Evolutionary conservation across 1,284 basidiomycete species (phyloP).

Genomic region (Marasmius oreades): DNA sequence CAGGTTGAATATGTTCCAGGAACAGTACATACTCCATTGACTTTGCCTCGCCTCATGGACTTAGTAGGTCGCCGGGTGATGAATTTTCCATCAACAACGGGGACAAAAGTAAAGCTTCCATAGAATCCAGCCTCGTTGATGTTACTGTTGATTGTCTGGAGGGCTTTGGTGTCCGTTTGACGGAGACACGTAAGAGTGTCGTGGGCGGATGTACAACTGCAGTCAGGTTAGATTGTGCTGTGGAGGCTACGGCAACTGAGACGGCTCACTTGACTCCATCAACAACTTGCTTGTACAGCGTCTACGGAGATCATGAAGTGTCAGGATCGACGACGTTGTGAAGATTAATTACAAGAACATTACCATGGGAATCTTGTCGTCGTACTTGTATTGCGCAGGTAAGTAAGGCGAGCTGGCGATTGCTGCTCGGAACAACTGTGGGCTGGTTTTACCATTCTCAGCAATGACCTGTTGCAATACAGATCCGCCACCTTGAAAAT

Average conservation of each 20-base stretch:
- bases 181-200: slow-evolving; percentile 24
- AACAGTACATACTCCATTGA: slow-evolving; percentile 23
- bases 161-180: slow-evolving; percentile 13
- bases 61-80: slow-evolving; percentile 29
- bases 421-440: slow-evolving; percentile 39
- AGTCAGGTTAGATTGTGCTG: neutral
- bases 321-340: too few relatives aligned
- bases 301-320: slow-evolving; percentile 9
- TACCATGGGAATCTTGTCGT: slow-evolving; percentile 42
- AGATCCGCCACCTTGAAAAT: slow-evolving; percentile 16
- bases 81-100: slow-evolving; percentile 33
- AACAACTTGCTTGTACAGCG: slow-evolving; percentile 22
- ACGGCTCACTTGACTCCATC: slow-evolving; percentile 16
- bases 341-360: neutral
- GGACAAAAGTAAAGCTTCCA: slow-evolving; percentile 27
- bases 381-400: slow-evolving; percentile 42
- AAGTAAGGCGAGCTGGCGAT: slow-evolving; percentile 43
- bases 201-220: slow-evolving; percentile 22
- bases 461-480: slow-evolving; percentile 22
- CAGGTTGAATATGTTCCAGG: neutral
- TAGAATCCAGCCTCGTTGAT: slow-evolving; percentile 22
- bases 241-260: neutral
- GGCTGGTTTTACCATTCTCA: slow-evolving; percentile 31
- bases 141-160: slow-evolving; percentile 23
- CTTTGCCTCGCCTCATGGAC: slow-evolving; percentile 20